Evolutionary conservation across 2,329 filamentous ascomycete species (phyloP), one percentile per base, ranked within the genome.

Genomic region (Neoarthrinium moseri): DNA sequence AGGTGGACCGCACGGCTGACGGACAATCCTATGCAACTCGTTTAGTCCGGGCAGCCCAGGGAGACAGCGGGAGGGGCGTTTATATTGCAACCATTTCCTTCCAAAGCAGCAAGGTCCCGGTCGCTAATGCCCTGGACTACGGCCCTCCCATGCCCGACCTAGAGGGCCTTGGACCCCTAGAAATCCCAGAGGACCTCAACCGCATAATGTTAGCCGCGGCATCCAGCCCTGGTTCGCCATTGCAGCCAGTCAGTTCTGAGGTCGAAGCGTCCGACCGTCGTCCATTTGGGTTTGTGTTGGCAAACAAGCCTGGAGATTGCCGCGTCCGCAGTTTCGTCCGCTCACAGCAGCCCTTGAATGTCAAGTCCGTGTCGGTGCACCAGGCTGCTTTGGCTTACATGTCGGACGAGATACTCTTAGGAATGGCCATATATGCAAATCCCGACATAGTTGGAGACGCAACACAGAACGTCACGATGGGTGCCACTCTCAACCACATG

Each of bases 351-450:
- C 40, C 44, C 8, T 20, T 46, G 12, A 27, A 36, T 7, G 17
- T 23, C 30, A 13, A 11, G 36, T 17, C 4, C 23, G 10, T n/a
- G 3, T 20, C 30, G 18, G 17, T 32, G 20, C 37, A 46, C 22
- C 33, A 49, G n/a, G 52, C 50, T 6, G 46, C 52, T 4, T 24
- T 54, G 5, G 50, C 47, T 6, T 54, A 47, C 29, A 18, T 42
- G 24, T 54, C 52, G 6, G 50, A 52, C 41, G 46, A 54, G 43
- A 40, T 45, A n/a, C 26, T 38, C 5, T 45, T 51, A 5, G 52
- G 47, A 5, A 22, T 33, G 3, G 43, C 46, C 3, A 11, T 54
- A 24, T 21, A 18, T 12, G 46, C 47, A 5, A 49, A 46, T 20
- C 43, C 37, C 3, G 12, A 15, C 11, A 33, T 26, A 1, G 39